Evolutionary conservation across 352 stramenopile species (phyloP).

Genomic region (Pythium pectinolyticum): DNA sequence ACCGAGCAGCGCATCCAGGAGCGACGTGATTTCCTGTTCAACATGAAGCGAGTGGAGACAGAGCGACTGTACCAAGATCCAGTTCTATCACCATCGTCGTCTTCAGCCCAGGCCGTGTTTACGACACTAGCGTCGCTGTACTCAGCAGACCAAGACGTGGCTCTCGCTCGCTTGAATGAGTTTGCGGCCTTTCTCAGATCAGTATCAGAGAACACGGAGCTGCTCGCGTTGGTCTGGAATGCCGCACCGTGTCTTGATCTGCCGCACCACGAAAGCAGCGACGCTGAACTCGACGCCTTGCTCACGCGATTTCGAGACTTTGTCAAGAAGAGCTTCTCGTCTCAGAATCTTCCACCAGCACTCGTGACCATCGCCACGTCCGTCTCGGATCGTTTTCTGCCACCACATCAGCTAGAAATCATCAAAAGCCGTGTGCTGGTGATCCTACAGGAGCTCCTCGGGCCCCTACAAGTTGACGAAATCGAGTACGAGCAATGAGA

Average conservation of each 20-base stretch:
- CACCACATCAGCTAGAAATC: conserved; percentile 52
- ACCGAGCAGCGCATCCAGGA: conserved; percentile 30
- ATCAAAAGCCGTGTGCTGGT: conserved; percentile 48
- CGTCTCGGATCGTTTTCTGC: conserved; percentile 69
- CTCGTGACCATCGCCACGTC: conserved; percentile 87
- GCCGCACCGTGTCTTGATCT: conserved; percentile 63
- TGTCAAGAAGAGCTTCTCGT: no score
- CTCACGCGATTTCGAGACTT: conserved; percentile 39
- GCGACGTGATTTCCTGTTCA: conserved; percentile 32
- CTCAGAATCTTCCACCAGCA: conserved; percentile 35
- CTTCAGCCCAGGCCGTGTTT: conserved; percentile 2
- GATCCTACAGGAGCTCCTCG: conserved; percentile 48
- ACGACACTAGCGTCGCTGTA: conserved; percentile 37
- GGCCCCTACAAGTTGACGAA: conserved; percentile 31
- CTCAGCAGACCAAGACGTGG: conserved; percentile 9
- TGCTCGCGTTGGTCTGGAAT: conserved; percentile 41
- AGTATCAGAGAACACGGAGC: conserved; percentile 20
- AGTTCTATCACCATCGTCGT: no score
- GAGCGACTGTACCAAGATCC: conserved; percentile 14
- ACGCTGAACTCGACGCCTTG: conserved; percentile 53
- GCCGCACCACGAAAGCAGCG: conserved; percentile 59
- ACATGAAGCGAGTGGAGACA: conserved; percentile 39
- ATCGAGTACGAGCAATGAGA: conserved; percentile 52
- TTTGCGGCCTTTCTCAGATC: conserved; percentile 2
- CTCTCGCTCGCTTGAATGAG: background rate